Evolutionary conservation across 2,329 filamentous ascomycete genomes (phyloP).

Genomic region (Monosporascus sp.): DNA sequence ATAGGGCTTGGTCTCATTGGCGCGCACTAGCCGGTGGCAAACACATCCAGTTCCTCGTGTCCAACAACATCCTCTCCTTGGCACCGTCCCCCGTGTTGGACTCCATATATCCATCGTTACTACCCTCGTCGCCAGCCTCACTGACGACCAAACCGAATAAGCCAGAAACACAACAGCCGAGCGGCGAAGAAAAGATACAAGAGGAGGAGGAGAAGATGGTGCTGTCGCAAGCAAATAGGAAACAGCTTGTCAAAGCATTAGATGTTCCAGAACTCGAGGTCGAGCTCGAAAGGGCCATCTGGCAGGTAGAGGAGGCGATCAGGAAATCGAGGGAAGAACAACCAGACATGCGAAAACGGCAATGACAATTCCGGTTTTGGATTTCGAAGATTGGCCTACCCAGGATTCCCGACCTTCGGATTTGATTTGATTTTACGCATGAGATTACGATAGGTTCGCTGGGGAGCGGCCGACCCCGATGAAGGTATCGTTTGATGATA

Average conservation of each 20-base stretch:
- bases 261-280: conserved; percentile 65
- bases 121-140: conserved; percentile 19
- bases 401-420: no score
- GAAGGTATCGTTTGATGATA: neutral
- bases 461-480: neutral
- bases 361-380: neutral
- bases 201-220: conserved; percentile 41
- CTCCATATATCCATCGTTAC: conserved; percentile 55
- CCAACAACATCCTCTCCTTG: conserved; percentile 64
- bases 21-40: conserved; percentile 78
- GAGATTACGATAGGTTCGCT: no score
- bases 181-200: conserved; percentile 3
- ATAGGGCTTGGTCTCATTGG: conserved; percentile 89
- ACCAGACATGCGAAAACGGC: neutral
- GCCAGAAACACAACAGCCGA: conserved; percentile 15
- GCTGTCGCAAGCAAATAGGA: conserved; percentile 48
- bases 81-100: conserved; percentile 67
- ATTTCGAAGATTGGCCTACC: no score
- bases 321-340: conserved; percentile 27
- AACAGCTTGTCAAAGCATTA: conserved; percentile 54
- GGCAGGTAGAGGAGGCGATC: conserved; percentile 59
- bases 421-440: no score
- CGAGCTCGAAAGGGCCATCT: conserved; percentile 70
- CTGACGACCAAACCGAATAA: conserved; percentile 20
- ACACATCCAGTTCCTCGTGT: conserved; percentile 75